Percentiles rank a stretch among this genome's conserved stretches.
These are phyloP conservation scores for Vigna reflexopilosa DNA, from an alignment of 306 rosid genomes.

Conservation along the genomic window DNA sequence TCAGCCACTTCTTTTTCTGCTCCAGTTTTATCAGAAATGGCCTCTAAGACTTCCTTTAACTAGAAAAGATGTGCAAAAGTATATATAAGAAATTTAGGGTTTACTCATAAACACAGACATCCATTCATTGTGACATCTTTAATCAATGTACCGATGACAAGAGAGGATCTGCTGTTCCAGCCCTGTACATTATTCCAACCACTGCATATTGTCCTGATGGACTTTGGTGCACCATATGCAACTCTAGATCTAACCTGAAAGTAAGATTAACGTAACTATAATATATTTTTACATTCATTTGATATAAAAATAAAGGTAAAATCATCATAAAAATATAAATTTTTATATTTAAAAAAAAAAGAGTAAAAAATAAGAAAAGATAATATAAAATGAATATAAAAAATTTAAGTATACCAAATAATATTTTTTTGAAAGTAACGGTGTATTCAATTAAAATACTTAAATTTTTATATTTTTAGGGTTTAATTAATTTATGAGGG, in stretches of 20 bases:
- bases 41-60: slow-evolving; percentile 50
- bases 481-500: not conserved
- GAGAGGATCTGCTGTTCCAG: slow-evolving; percentile 60
- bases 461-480: not conserved
- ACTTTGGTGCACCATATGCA: slow-evolving; percentile 71
- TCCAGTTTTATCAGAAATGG: slow-evolving; percentile 26
- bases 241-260: slow-evolving; percentile 62
- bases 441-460: no score
- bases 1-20: slow-evolving; percentile 45
- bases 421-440: no score
- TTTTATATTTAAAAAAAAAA: no score
- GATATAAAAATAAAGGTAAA: no score
- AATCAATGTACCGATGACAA: slow-evolving; percentile 54
- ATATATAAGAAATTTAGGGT: not conserved
- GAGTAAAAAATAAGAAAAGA: no score
- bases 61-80: not conserved
- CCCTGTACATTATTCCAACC: slow-evolving; percentile 60
- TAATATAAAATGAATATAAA: no score
- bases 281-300: no score
- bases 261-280: no score
- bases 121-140: not conserved
- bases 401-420: no score
- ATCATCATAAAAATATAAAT: no score
- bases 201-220: slow-evolving; percentile 58
- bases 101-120: not conserved